Evolutionary conservation across 2,329 filamentous ascomycete species (phyloP).

Genomic region (Monascus ruber): DNA sequence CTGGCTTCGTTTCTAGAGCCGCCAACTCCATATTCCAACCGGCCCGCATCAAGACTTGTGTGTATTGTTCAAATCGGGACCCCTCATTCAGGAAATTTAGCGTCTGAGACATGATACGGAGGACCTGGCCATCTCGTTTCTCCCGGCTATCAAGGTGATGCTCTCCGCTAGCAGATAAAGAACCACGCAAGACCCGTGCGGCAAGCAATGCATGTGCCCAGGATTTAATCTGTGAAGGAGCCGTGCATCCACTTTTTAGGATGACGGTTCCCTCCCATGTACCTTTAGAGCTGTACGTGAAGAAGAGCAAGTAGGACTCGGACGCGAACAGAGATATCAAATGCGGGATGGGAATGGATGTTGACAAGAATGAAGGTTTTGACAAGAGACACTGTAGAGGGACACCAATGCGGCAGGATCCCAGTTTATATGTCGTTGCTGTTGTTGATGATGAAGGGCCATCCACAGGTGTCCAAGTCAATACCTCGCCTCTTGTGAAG

Average conservation of each 20-base stretch:
- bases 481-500: slow-evolving; percentile 53
- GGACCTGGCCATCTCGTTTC: slow-evolving; percentile 2
- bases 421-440: slow-evolving; percentile 22
- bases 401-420: slow-evolving; percentile 45
- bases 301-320: slow-evolving; percentile 53
- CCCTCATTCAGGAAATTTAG: slow-evolving; percentile 31
- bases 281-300: slow-evolving; percentile 8
- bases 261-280: slow-evolving; percentile 44
- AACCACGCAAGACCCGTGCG: slow-evolving; percentile 18
- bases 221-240: slow-evolving; percentile 44
- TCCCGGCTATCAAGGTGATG: neutral
- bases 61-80: slow-evolving; percentile 34
- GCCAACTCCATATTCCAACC: slow-evolving; percentile 58
- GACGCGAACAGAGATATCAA: slow-evolving; percentile 41
- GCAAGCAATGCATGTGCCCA: slow-evolving; percentile 51
- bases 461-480: slow-evolving; percentile 40
- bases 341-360: slow-evolving; percentile 29
- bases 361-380: slow-evolving; percentile 7
- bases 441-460: slow-evolving; percentile 3
- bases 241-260: slow-evolving; percentile 47
- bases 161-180: neutral
- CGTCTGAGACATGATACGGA: slow-evolving; percentile 31
- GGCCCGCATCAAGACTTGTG: slow-evolving; percentile 28
- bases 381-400: slow-evolving; percentile 26
- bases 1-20: slow-evolving; percentile 55